phyloP scores from a whole-genome alignment of 176 grass and related monocot genomes.

The Avena insularis region DNA sequence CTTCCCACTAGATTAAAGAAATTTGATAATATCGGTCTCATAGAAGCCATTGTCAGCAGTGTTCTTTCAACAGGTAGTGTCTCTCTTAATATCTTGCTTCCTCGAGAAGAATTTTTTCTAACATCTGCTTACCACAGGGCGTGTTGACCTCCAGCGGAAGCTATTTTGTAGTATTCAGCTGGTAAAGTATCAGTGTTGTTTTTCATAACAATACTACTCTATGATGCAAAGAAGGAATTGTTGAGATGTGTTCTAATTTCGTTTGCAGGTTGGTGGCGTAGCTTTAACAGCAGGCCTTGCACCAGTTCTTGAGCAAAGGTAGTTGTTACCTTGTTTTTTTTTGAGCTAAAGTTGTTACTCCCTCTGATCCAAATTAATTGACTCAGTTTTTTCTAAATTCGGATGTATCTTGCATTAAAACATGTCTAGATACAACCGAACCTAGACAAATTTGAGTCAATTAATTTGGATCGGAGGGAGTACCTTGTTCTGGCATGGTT shows the following conservation, averaged over 20 bases:
- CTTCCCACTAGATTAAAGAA: constrained; percentile 82
- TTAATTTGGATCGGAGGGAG: too few relatives aligned
- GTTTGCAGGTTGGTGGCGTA: constrained; percentile 82
- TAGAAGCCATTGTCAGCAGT: constrained; percentile 88
- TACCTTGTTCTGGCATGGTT: constrained; percentile 9
- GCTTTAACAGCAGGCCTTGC: constrained; percentile 83
- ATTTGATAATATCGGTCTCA: constrained; percentile 86
- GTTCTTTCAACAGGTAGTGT: constrained; percentile 88
- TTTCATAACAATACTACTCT: constrained; percentile 36
- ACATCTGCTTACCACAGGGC: constrained; percentile 54
- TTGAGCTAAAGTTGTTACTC: too few relatives aligned
- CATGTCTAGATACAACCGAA: too few relatives aligned
- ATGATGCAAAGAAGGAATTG: background rate
- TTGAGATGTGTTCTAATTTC: constrained; percentile 10
- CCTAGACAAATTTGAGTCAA: too few relatives aligned
- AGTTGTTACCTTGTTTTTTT: constrained; percentile 16
- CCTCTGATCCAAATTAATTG: too few relatives aligned
- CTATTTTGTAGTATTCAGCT: constrained; percentile 97
- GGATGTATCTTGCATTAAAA: too few relatives aligned
- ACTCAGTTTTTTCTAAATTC: too few relatives aligned
- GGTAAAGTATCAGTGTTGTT: constrained; percentile 55
- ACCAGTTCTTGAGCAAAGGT: constrained; percentile 85
- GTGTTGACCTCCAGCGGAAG: constrained; percentile 94
- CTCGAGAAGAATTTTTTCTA: constrained; percentile 29
- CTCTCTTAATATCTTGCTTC: constrained; percentile 39